Evolutionary conservation across 495 filamentous ascomycete species (phyloP).

Genomic region (Penicillium herquei): DNA sequence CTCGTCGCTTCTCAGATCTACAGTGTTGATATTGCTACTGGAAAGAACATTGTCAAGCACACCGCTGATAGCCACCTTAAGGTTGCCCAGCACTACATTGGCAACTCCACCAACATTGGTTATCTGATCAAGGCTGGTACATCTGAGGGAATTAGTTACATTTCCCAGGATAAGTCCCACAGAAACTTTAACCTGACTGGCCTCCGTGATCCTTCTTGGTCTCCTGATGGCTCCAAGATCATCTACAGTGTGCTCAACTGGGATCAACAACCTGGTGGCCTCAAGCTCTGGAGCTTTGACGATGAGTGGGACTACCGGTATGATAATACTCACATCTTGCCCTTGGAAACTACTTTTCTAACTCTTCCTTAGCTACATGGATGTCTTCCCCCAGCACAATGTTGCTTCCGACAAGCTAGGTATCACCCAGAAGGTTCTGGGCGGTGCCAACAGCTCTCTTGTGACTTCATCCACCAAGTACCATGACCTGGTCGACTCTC

Average conservation of each 20-base stretch:
- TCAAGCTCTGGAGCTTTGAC: constrained; percentile 9
- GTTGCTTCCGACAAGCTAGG: neutral
- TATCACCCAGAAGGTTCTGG: neutral
- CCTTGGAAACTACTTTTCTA: neutral
- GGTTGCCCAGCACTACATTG: constrained; percentile 1
- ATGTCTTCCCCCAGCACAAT: constrained; percentile 8
- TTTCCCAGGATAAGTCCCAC: neutral
- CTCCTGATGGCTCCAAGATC: constrained; percentile 8
- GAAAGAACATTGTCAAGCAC: neutral
- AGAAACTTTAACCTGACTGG: neutral
- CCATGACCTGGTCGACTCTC: neutral
- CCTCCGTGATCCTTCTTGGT: constrained; percentile 8
- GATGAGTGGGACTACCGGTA: constrained; percentile 12
- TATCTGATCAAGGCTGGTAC: constrained; percentile 7
- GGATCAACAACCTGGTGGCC: neutral
- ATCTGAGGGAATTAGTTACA: constrained; percentile 6
- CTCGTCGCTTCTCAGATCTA: constrained; percentile 1
- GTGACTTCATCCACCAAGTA: neutral
- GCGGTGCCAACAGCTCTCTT: neutral
- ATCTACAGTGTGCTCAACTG: neutral
- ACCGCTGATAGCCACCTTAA: neutral
- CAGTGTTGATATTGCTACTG: constrained; percentile 8
- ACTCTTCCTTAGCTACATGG: neutral
- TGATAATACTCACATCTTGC: neutral
- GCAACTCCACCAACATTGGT: constrained; percentile 3